Base-by-base conservation (phyloP, 129 eudicot genomes). In the Arctium minus region DNA sequence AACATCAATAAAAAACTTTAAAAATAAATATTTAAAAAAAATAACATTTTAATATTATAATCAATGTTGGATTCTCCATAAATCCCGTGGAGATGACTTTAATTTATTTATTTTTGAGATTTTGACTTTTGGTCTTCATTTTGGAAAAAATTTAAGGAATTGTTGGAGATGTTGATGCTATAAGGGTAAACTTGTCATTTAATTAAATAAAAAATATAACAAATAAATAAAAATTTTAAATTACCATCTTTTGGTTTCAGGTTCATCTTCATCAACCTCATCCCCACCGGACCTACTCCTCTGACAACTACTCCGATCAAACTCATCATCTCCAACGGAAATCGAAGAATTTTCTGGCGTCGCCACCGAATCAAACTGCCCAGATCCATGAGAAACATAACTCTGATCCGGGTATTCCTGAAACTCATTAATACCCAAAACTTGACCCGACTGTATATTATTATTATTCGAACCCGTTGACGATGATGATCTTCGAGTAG, bases 321-420 rank as follows among this genome's bases (percentile, higher is more conserved):
- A 73, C 5, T 92, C 97, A 77, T 94, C 97, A 86, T 90, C 96
- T 56, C 88, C 96, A 29, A 89, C 75, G 0, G 97, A 87, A 36
- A 92, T 74, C 0, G 95, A 90, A 0, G 98, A 94, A 80, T 89
- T 92, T 29, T 94, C 98, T 10, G 98, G 93, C 18, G 97, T 94
- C 11, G 85, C 83, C 13, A 82, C 93, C 3, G 97, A 90, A 83
- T 94, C 97, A 74, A 90, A 78, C 80, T 80, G 92, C 29, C 89
- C 94, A 9, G 85, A 76, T 70, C 86, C 87, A 72, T 86, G 85
- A 11, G 97, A 87, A 7, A 72, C 85, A 82, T 83, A 88, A 3
- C 91, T 83, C 42, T 80, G 89, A 39, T 91, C 93, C 1, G 73
- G 83, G 74, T 74, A 65, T 36, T 87, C 91, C 78, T 71, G 86